phyloP scores from a whole-genome alignment of 2,329 filamentous ascomycete species.

The Ampelomyces quisqualis region DNA sequence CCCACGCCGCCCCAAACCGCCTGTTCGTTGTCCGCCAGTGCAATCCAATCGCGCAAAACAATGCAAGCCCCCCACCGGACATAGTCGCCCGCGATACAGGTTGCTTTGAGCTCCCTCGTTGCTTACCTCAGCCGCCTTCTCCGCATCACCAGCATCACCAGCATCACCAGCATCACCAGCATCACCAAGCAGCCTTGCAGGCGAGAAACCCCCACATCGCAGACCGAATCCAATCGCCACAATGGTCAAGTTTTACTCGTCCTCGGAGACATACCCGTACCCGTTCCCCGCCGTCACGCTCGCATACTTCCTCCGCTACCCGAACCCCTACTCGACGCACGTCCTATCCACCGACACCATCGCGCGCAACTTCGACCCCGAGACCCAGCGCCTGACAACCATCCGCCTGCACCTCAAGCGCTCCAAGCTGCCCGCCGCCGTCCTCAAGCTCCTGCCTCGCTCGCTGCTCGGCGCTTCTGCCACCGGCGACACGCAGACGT shows the following conservation, averaged over 20 bases:
- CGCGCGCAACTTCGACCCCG: slow-evolving; percentile 68
- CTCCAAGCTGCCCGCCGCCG: slow-evolving; percentile 71
- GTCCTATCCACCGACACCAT: slow-evolving; percentile 84
- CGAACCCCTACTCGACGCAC: slow-evolving; percentile 80
- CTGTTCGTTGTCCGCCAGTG: slow-evolving; percentile 14
- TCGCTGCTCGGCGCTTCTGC: slow-evolving; percentile 63
- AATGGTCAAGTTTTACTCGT: slow-evolving; percentile 57
- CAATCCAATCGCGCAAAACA: slow-evolving; percentile 30
- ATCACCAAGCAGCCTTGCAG: background rate
- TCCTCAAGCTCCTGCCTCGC: slow-evolving; percentile 72
- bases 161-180: too few relatives aligned
- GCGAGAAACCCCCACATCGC: background rate
- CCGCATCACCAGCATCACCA: slow-evolving; percentile 2
- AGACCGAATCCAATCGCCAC: too few relatives aligned
- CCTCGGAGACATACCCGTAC: slow-evolving; percentile 72
- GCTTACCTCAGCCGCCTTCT: slow-evolving; percentile 5
- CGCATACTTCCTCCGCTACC: slow-evolving; percentile 87
- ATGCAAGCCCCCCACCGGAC: slow-evolving; percentile 28
- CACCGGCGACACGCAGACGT: slow-evolving; percentile 68
- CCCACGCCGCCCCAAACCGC: slow-evolving; percentile 7
- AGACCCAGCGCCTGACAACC: slow-evolving; percentile 73
- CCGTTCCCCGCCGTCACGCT: slow-evolving; percentile 82
- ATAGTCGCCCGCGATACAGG: slow-evolving; percentile 26
- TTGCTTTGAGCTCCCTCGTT: slow-evolving; percentile 11
- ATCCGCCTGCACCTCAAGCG: slow-evolving; percentile 80